Percentiles rank a stretch among this genome's conserved stretches.
Evolutionary conservation across 2,329 filamentous ascomycete species (phyloP).

Genomic region (Pezicula carpinea): DNA sequence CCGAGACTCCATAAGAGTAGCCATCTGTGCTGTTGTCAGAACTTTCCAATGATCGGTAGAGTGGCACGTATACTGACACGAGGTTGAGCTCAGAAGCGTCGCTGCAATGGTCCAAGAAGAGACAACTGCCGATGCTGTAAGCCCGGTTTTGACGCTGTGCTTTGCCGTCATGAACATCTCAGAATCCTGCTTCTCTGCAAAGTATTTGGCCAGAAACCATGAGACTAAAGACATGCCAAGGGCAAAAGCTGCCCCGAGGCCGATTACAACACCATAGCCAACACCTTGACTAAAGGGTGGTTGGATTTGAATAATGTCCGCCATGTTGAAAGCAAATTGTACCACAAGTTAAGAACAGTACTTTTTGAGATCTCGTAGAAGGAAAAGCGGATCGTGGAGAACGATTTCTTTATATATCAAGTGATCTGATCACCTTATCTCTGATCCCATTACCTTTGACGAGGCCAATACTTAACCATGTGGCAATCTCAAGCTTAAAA

Average conservation of each 20-base stretch:
- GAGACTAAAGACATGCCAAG: constrained; percentile 32
- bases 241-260: constrained; percentile 35
- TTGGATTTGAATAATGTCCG: background rate
- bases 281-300: constrained; percentile 28
- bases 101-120: constrained; percentile 74
- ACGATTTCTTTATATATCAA: too few species aligned
- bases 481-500: too few species aligned
- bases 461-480: too few species aligned
- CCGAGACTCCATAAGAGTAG: constrained; percentile 49
- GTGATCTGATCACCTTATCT: too few species aligned
- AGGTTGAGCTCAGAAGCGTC: constrained; percentile 54
- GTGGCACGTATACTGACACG: constrained; percentile 53
- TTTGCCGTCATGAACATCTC: constrained; percentile 49
- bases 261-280: constrained; percentile 38
- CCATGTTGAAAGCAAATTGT: background rate
- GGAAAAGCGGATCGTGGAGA: too few species aligned
- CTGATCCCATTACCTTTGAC: too few species aligned
- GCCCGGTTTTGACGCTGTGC: constrained; percentile 42
- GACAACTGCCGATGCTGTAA: constrained; percentile 49
- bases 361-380: too few species aligned
- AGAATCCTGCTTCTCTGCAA: constrained; percentile 14
- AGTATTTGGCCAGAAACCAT: constrained; percentile 7
- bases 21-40: constrained; percentile 53
- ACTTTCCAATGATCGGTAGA: constrained; percentile 71
- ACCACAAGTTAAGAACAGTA: too few species aligned